Base-by-base conservation (phyloP, 2,329 filamentous ascomycete genomes). In the Exophiala alcalophila region DNA sequence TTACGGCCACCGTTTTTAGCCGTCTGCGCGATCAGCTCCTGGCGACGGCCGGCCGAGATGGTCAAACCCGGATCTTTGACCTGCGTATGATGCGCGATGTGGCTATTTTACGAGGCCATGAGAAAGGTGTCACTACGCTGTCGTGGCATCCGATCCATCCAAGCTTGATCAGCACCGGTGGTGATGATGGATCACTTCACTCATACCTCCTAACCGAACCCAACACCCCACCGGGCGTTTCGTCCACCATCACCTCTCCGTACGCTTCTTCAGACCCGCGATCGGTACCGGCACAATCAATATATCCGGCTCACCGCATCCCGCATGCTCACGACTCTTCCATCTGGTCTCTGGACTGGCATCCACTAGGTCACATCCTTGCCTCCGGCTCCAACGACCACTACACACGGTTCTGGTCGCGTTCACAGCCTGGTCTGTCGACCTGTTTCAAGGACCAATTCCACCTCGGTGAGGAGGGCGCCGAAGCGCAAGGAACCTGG, bases 41-140 rank as follows among this genome's bases (percentile, higher is more conserved):
- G 33, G 92, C 91, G 24, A 96, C 92, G 1, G 94, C 89, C 21
- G 92, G 90, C 29, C 80, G 92, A 61, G 92, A 98, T 59, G 87
- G 94, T 63, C 94, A 87, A 1, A 89, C 90, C 6, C 81, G 92
- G 47, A 81, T 98, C 31, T 97, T 97, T 59, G 92, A 98, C 63
- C 74, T 98, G 42, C 81, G 92, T 34, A 95, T 95, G 85, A 97
- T 98, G 92, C 85, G 92, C 51, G 92, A 98, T 63, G 90, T 97
- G 42, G 87, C 89, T 56, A 78, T 97, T 32, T 77, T 98, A 15
- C 86, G 91, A 56, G 92, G 92, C 5, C 90, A 97, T 61, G 90
- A 97, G 56, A 97, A 96, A 66, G 92, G 96, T 54, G 87, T 98
- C 47, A 91, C 88, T 9, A 94, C 89, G 1, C 69, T 98, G 36